These are phyloP conservation scores for Malassezia obtusa DNA, from an alignment of 1,284 basidiomycete genomes.

Conservation along the genomic window DNA sequence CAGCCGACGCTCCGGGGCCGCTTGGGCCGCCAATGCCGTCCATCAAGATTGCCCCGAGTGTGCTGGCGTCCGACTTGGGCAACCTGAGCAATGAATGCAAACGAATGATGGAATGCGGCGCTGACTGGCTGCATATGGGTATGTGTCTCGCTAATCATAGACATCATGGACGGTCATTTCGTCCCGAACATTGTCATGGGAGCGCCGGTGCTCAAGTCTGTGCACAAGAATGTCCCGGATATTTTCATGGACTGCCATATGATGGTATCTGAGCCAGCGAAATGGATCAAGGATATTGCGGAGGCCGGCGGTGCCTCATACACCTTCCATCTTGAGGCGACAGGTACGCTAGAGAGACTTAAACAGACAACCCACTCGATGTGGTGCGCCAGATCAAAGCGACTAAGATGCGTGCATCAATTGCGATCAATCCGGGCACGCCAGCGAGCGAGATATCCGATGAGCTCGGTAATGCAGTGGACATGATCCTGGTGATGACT, in stretches of 20 bases:
- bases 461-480: conserved; percentile 39
- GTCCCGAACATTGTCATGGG: conserved; percentile 75
- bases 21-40: conserved; percentile 25
- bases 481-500: conserved; percentile 48
- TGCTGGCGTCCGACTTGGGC: conserved; percentile 46
- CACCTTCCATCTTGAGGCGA: conserved; percentile 92
- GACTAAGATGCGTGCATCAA: conserved; percentile 43
- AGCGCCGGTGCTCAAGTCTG: conserved; percentile 74
- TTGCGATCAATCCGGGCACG: conserved; percentile 47
- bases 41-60: conserved; percentile 43
- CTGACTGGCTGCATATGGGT: conserved; percentile 49
- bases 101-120: conserved; percentile 44
- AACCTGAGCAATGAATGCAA: conserved; percentile 44
- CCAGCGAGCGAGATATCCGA: conserved; percentile 42
- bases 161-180: conserved; percentile 63
- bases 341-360: conserved; percentile 53
- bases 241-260: conserved; percentile 99
- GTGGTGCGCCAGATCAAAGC: conserved; percentile 42
- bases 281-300: conserved; percentile 96
- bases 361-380: conserved; percentile 49
- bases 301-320: conserved; percentile 88
- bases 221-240: conserved; percentile 78
- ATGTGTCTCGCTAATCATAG: conserved; percentile 69
- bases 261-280: conserved; percentile 84
- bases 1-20: background rate